Evolutionary conservation across 2,329 filamentous ascomycete species (phyloP).

Genomic region (Fusarium tanahbumbuense): DNA sequence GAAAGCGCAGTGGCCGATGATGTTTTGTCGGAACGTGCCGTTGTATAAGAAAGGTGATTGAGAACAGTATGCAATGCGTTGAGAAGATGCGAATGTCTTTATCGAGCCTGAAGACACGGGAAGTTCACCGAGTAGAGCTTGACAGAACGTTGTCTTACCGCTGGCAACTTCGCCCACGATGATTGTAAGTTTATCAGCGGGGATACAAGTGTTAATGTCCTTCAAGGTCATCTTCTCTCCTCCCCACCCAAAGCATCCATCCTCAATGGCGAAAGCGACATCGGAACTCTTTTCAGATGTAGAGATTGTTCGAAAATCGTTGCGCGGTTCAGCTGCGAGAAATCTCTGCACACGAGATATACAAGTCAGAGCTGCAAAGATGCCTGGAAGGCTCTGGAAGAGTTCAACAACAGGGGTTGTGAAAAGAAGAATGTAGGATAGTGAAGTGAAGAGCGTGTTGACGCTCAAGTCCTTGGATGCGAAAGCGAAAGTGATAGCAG

Average conservation of each 20-base stretch:
- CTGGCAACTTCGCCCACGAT: constrained; percentile 53
- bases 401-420: constrained; percentile 48
- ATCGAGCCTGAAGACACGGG: constrained; percentile 39
- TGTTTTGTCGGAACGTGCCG: constrained; percentile 53
- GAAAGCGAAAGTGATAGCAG: constrained; percentile 50
- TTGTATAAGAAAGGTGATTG: constrained; percentile 52
- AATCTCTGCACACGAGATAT: constrained; percentile 53
- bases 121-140: constrained; percentile 50
- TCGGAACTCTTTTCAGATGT: constrained; percentile 8
- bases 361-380: constrained; percentile 51
- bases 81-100: constrained; percentile 11
- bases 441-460: constrained; percentile 49
- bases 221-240: constrained; percentile 39
- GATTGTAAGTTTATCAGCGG: constrained; percentile 46
- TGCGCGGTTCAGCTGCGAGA: constrained; percentile 47
- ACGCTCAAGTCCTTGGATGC: constrained; percentile 43
- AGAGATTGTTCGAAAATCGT: constrained; percentile 34
- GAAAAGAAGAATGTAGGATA: constrained; percentile 53
- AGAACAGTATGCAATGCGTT: constrained; percentile 49
- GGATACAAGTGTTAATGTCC: constrained; percentile 33
- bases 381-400: constrained; percentile 49
- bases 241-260: constrained; percentile 46
- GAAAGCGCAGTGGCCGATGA: constrained; percentile 51
- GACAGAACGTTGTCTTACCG: constrained; percentile 54
- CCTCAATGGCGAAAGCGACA: constrained; percentile 30